phyloP scores from a whole-genome alignment of 768 basidiomycete genomes.

The Phallus indusiatus region DNA sequence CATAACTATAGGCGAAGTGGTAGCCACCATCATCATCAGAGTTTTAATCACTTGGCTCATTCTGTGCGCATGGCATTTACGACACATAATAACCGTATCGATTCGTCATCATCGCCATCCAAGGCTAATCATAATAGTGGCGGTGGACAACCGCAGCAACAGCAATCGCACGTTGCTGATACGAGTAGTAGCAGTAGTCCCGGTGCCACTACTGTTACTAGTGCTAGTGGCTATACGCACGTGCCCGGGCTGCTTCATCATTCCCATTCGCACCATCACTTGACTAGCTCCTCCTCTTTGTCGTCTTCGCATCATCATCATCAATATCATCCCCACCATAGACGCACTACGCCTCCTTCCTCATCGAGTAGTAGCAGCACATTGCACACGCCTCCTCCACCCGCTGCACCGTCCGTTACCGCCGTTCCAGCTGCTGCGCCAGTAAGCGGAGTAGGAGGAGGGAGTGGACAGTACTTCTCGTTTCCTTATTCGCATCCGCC shows the following conservation, averaged over 20 bases:
- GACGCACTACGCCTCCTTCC: conserved; percentile 25
- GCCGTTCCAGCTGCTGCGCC: too few species aligned
- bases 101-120: conserved; percentile 10
- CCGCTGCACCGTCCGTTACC: neutral
- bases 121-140: too few species aligned
- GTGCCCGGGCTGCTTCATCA: neutral
- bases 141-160: conserved; percentile 7
- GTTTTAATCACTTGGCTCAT: conserved; percentile 72
- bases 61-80: conserved; percentile 83
- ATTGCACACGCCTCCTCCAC: conserved; percentile 14
- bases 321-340: neutral
- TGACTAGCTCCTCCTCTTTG: neutral
- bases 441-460: neutral
- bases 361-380: conserved; percentile 29
- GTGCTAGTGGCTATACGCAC: neutral
- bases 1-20: conserved; percentile 7
- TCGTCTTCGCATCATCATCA: neutral
- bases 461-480: conserved; percentile 14
- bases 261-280: neutral
- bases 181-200: conserved; percentile 9
- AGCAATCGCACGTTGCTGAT: conserved; percentile 16
- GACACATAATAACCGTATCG: conserved; percentile 54
- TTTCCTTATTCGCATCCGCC: conserved; percentile 31
- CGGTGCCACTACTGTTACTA: neutral
- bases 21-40: conserved; percentile 31